Conservation (phyloP, 768 basidiomycete species). For the Suillus subaureus region DNA sequence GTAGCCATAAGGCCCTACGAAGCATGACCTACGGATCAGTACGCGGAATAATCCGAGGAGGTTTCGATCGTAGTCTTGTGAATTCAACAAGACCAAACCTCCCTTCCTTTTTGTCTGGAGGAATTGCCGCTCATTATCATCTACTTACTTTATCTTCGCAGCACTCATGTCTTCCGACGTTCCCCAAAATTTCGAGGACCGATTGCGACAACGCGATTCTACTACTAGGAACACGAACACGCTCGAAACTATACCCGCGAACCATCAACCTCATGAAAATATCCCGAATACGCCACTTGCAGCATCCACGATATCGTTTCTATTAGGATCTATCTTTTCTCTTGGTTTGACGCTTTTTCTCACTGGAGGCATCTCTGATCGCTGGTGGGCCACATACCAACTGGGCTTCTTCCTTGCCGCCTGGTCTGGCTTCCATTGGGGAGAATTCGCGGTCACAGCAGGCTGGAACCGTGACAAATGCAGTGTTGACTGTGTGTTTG, state of each 20-base stretch:
- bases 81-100: conserved; percentile 23
- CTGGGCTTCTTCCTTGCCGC: conserved; percentile 82
- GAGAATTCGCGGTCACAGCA: conserved; percentile 93
- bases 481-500: conserved; percentile 83
- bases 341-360: conserved; percentile 55
- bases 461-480: conserved; percentile 95
- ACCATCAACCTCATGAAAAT: conserved; percentile 43
- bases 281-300: conserved; percentile 92
- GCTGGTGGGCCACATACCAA: conserved; percentile 72
- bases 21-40: conserved; percentile 21
- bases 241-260: conserved; percentile 57
- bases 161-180: conserved; percentile 21
- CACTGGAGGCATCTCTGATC: conserved; percentile 43
- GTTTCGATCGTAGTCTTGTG: background rate
- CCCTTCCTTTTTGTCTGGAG: conserved; percentile 1
- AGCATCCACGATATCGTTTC: conserved; percentile 76
- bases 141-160: background rate
- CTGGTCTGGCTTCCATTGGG: conserved; percentile 91
- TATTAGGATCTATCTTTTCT: conserved; percentile 75
- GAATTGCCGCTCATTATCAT: background rate
- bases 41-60: conserved; percentile 3
- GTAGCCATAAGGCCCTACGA: conserved; percentile 10
- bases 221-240: conserved; percentile 36
- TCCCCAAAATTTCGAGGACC: conserved; percentile 40
- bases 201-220: conserved; percentile 44